phyloP scores from a whole-genome alignment of 2,329 filamentous ascomycete species.

The Alternaria consortialis region DNA sequence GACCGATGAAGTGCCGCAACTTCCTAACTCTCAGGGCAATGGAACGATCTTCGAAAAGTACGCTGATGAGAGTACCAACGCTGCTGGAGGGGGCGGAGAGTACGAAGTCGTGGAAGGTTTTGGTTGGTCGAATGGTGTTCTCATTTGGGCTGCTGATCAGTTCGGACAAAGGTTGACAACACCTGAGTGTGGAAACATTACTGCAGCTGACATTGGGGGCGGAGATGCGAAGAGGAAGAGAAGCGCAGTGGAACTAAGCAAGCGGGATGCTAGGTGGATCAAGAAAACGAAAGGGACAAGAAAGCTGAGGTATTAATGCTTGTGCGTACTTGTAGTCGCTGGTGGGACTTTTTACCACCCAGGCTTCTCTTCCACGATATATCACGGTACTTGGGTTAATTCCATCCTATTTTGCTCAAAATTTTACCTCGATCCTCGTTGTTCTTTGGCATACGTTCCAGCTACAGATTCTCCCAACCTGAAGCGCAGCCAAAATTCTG shows the following conservation, averaged over 20 bases:
- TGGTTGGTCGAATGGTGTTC: constrained; percentile 74
- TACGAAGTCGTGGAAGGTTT: constrained; percentile 76
- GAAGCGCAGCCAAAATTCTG: not conserved
- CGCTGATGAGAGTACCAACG: constrained; percentile 66
- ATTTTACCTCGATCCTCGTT: not conserved
- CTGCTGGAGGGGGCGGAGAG: constrained; percentile 71
- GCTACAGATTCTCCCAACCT: not conserved
- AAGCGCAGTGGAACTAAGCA: constrained; percentile 41
- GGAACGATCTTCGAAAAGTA: constrained; percentile 79
- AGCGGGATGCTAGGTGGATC: constrained; percentile 44
- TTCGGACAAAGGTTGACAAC: constrained; percentile 65
- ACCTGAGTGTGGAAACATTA: constrained; percentile 58
- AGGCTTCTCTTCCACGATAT: not conserved
- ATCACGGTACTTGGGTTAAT: not conserved
- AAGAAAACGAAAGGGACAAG: constrained; percentile 32
- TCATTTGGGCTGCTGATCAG: constrained; percentile 71
- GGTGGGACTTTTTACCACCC: not conserved
- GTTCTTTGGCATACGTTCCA: not conserved
- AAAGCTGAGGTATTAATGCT: constrained; percentile 7
- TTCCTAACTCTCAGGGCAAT: constrained; percentile 54
- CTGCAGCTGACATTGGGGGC: constrained; percentile 32
- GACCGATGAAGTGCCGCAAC: constrained; percentile 51
- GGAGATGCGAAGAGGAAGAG: constrained; percentile 35
- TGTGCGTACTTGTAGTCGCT: not conserved
- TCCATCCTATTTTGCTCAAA: not conserved